Evolutionary conservation across 2,329 filamentous ascomycete genomes (phyloP).

Genomic region (Exophiala spinifera): DNA sequence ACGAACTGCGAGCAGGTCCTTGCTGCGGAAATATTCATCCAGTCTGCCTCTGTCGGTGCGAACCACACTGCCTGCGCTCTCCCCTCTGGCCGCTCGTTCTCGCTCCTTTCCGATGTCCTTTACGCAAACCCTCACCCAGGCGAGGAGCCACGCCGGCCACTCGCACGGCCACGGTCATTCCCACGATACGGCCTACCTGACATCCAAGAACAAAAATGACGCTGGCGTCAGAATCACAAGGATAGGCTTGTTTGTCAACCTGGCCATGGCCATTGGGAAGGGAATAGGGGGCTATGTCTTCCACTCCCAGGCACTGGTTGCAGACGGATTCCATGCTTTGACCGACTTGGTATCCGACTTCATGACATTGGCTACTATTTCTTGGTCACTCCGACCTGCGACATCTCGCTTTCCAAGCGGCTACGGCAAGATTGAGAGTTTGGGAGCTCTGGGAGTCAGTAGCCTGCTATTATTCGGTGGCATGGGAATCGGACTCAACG

Average conservation of each 20-base stretch:
- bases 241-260: slow-evolving; percentile 82
- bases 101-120: slow-evolving; percentile 3
- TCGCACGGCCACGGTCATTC: slow-evolving; percentile 62
- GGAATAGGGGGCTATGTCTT: slow-evolving; percentile 89
- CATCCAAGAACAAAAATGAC: slow-evolving; percentile 80
- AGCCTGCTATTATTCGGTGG: slow-evolving; percentile 85
- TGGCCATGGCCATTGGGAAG: slow-evolving; percentile 91
- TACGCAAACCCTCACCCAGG: slow-evolving; percentile 18
- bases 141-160: slow-evolving; percentile 48
- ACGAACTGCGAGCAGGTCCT: slow-evolving; percentile 9
- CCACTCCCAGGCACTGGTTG: slow-evolving; percentile 88
- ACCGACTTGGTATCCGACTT: slow-evolving; percentile 94
- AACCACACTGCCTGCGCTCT: slow-evolving; percentile 7
- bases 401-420: slow-evolving; percentile 81
- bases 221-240: slow-evolving; percentile 91
- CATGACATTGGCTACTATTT: slow-evolving; percentile 89
- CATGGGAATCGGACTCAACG: slow-evolving; percentile 85
- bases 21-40: slow-evolving; percentile 7
- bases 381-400: slow-evolving; percentile 84
- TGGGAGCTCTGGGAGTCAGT: slow-evolving; percentile 90
- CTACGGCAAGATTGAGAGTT: slow-evolving; percentile 95
- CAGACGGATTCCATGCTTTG: slow-evolving; percentile 92
- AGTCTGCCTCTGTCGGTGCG: background rate
- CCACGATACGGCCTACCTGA: slow-evolving; percentile 81
- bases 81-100: background rate